phyloP scores from a whole-genome alignment of 2,329 filamentous ascomycete species.

The Diaporthe sp. region DNA sequence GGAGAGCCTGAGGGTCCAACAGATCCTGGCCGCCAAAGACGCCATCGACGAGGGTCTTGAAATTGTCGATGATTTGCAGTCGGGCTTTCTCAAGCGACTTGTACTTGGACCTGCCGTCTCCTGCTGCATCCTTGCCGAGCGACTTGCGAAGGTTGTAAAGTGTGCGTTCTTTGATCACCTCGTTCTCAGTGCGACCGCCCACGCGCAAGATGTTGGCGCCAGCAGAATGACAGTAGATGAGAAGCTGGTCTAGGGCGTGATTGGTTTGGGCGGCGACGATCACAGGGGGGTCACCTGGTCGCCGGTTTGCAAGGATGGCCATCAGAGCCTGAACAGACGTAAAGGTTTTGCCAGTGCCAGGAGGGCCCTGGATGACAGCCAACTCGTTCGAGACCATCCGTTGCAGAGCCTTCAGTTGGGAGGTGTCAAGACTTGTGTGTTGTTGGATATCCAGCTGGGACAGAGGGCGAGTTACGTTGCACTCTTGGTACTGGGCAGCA shows the following conservation, averaged over 20 bases:
- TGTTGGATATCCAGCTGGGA: constrained; percentile 44
- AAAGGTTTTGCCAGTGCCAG: constrained; percentile 82
- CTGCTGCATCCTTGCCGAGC: constrained; percentile 41
- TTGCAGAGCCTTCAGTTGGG: constrained; percentile 78
- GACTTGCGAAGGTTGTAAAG: constrained; percentile 71
- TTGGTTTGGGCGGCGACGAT: constrained; percentile 91
- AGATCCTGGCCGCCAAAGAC: constrained; percentile 56
- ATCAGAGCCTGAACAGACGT: constrained; percentile 81
- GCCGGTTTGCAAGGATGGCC: constrained; percentile 73
- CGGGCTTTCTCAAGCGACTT: constrained; percentile 48
- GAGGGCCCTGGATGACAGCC: constrained; percentile 87
- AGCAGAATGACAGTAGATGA: constrained; percentile 70
- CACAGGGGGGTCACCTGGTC: constrained; percentile 73
- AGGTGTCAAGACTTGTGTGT: constrained; percentile 71
- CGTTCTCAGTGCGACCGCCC: constrained; percentile 78
- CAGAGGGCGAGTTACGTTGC: constrained; percentile 40
- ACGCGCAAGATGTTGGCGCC: constrained; percentile 71
- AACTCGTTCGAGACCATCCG: constrained; percentile 80
- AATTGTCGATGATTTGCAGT: constrained; percentile 48
- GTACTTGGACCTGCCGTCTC: constrained; percentile 45
- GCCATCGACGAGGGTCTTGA: constrained; percentile 58
- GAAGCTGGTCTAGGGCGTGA: constrained; percentile 87
- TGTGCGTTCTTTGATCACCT: constrained; percentile 74
- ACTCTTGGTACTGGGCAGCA: constrained; percentile 39
- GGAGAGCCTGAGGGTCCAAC: constrained; percentile 68